These are phyloP conservation scores for Phytophthora sp. DNA, from an alignment of 352 stramenopile genomes.

Conservation along the genomic window DNA sequence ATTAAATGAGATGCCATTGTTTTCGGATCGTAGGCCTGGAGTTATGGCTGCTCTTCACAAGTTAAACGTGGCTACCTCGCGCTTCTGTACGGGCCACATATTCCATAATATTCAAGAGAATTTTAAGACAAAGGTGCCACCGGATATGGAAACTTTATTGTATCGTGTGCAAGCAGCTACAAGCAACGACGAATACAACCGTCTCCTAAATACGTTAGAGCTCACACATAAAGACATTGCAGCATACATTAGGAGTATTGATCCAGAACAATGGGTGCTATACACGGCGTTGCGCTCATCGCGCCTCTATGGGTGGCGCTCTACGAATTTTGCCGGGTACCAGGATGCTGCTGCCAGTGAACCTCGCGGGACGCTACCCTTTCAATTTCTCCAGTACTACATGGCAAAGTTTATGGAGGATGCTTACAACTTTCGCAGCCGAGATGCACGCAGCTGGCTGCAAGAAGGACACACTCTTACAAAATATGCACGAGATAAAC, in stretches of 20 bases:
- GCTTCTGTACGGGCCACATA: slow-evolving; percentile 25
- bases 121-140: background rate
- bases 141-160: slow-evolving; percentile 5
- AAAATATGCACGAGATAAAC: slow-evolving; percentile 4
- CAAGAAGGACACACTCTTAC: slow-evolving; percentile 3
- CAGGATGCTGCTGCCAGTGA: slow-evolving; percentile 8
- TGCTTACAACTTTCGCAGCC: background rate
- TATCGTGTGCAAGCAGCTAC: slow-evolving; percentile 15
- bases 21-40: slow-evolving; percentile 7
- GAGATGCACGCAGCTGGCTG: background rate
- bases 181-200: slow-evolving; percentile 4
- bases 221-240: background rate
- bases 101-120: slow-evolving; percentile 8
- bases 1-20: slow-evolving; percentile 7
- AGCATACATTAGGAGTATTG: slow-evolving; percentile 10
- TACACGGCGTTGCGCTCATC: slow-evolving; percentile 3
- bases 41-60: background rate
- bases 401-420: slow-evolving; percentile 29
- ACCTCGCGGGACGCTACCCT: background rate
- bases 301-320: slow-evolving; percentile 23
- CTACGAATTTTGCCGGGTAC: too few relatives aligned
- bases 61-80: background rate
- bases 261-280: slow-evolving; percentile 12
- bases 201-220: background rate
- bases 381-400: slow-evolving; percentile 17